Conservation (phyloP, 2,329 filamentous ascomycete genomes). For the Botryotinia globosa region DNA sequence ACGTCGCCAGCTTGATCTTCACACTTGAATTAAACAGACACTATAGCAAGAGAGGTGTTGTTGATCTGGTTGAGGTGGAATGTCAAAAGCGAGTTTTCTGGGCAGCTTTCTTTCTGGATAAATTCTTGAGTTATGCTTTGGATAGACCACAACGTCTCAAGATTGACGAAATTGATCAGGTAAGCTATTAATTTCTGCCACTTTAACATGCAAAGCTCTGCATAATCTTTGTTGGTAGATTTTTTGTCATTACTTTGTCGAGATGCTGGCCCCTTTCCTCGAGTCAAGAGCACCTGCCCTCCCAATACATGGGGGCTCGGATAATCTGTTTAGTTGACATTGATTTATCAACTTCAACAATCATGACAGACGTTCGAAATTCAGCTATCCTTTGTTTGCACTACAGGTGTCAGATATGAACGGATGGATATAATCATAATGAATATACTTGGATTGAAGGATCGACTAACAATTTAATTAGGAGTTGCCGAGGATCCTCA, state of each 20-base stretch:
- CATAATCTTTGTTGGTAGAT: not conserved
- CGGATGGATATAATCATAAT: not conserved
- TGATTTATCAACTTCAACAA: not conserved
- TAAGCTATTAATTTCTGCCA: not conserved
- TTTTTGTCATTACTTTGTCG: not conserved
- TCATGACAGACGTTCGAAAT: not conserved
- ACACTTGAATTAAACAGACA: slow-evolving; percentile 37
- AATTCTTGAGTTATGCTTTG: slow-evolving; percentile 46
- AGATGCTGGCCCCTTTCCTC: not conserved
- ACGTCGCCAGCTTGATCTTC: slow-evolving; percentile 36
- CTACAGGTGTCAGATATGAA: not conserved
- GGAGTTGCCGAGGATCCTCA: not conserved
- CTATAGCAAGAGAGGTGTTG: slow-evolving; percentile 25
- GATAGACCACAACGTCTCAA: not conserved
- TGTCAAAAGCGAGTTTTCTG: slow-evolving; percentile 57
- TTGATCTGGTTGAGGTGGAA: slow-evolving; percentile 45
- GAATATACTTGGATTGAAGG: not conserved
- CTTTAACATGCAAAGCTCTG: not conserved
- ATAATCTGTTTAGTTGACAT: not conserved
- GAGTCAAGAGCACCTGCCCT: not conserved
- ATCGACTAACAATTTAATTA: not conserved
- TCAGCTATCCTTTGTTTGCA: not conserved
- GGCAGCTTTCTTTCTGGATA: slow-evolving; percentile 62
- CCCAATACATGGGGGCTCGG: not conserved
- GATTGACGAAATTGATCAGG: not conserved